Evolutionary conservation across 768 basidiomycete species (phyloP).

Genomic region (Cystobasidium onofrii): DNA sequence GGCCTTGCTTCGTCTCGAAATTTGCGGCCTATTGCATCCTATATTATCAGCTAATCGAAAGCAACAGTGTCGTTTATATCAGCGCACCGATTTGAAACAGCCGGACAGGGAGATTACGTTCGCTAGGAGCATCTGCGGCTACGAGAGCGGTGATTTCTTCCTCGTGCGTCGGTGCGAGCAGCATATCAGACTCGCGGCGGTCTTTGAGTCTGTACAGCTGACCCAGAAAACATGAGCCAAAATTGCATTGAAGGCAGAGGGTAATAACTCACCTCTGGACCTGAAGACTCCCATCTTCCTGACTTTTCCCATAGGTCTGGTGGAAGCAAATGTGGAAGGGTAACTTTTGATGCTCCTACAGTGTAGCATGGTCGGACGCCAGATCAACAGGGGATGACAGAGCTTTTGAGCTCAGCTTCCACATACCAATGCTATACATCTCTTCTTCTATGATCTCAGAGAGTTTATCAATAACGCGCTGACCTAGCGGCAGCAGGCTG

Average conservation of each 20-base stretch:
- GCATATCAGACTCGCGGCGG: conserved; percentile 21
- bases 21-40: conserved; percentile 21
- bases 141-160: conserved; percentile 35
- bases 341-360: conserved; percentile 29
- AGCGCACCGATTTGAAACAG: conserved; percentile 30
- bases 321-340: conserved; percentile 29
- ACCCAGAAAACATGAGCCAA: background rate
- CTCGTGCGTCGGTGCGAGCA: conserved; percentile 34
- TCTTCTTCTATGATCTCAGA: conserved; percentile 32
- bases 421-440: conserved; percentile 33
- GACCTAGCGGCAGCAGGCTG: conserved; percentile 27
- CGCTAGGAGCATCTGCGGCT: conserved; percentile 17
- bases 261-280: conserved; percentile 19
- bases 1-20: conserved; percentile 33
- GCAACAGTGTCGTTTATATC: background rate
- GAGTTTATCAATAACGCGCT: conserved; percentile 26
- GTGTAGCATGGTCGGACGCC: too few species aligned
- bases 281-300: conserved; percentile 29
- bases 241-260: background rate
- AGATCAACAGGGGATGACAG: too few species aligned
- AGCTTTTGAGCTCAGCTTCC: background rate
- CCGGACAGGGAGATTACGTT: conserved; percentile 22
- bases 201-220: conserved; percentile 32
- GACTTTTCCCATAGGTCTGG: conserved; percentile 28
- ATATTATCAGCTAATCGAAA: background rate